Percentiles rank a stretch among this genome's conserved stretches.
Evolutionary conservation across 75 land plant genomes (phyloP).

Genomic region (Ceratopteris richardii): DNA sequence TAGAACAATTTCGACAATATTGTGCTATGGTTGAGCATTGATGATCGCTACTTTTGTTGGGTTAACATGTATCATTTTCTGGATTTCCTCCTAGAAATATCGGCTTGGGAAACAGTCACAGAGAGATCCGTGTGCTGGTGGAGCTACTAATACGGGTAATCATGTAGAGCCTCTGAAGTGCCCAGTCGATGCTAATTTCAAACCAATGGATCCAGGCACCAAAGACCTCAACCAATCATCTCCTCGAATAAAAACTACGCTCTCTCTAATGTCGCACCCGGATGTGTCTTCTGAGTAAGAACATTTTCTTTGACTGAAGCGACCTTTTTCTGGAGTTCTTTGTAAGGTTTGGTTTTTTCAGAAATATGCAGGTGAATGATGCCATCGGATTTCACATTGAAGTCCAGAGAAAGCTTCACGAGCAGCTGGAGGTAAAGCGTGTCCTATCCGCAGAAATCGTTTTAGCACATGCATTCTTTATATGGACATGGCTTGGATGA

Average conservation of each 20-base stretch:
- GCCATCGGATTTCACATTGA: constrained; percentile 32
- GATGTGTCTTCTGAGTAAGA: neutral
- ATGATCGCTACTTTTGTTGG: constrained; percentile 25
- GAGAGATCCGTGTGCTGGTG: constrained; percentile 4
- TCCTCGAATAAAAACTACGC: neutral
- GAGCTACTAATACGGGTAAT: too few relatives aligned
- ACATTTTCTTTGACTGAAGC: neutral
- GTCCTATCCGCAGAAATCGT: too few relatives aligned
- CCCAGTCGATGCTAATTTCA: neutral
- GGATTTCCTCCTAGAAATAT: constrained; percentile 35
- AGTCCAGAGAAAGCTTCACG: constrained; percentile 23
- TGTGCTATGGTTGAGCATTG: neutral
- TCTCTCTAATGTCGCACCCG: neutral
- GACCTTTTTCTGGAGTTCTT: neutral
- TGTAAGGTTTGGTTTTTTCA: constrained; percentile 2
- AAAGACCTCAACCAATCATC: neutral
- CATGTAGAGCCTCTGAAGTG: neutral
- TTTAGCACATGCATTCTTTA: too few relatives aligned
- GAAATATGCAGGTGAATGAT: constrained; percentile 21
- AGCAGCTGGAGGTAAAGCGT: constrained; percentile 31
- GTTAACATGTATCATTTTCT: constrained; percentile 2
- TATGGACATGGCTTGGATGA: too few relatives aligned
- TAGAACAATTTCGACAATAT: neutral
- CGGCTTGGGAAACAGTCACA: constrained; percentile 50
- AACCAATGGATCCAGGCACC: neutral